Evolutionary conservation across 805 yeast species (phyloP), one percentile per base, ranked within the genome.

Genomic region (Candida caryicola): DNA sequence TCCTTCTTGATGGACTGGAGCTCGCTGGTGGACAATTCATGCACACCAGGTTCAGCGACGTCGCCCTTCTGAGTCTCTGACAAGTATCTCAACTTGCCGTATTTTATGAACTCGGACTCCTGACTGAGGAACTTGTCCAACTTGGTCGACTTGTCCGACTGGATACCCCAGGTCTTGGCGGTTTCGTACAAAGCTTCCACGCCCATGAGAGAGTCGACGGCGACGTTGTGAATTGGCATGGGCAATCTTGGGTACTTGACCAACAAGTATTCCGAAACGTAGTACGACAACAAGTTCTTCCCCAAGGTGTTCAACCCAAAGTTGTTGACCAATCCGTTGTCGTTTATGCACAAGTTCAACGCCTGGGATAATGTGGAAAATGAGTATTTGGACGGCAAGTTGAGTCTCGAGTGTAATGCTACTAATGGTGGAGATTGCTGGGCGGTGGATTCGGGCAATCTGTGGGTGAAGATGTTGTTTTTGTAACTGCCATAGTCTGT

Each of bases 181-280:
- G 89, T 67, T 34, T 74, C 76, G 26, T 77, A 67, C 40, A 93
- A 69, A 0, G 88, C 74, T 12, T 71, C 74, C 25, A 78, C 75
- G 3, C 91, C 85, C 55, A 85, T 74, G 56, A 80, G 85, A 1
- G 93, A 75, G 49, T 85, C 82, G 6, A 85, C 81, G 0, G 95
- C 86, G 5, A 81, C 79, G 50, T 81, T 78, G 40, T 88, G 74
- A 18, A 90, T 82, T 6, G 79, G 75, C 44, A 83, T 74, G 13
- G 99, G 99, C 35, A 93, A 72, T 58, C 99, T 78, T 37, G 99
- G 99, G 59, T 89, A 89, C 47, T 76, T 79, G 35, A 81, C 62
- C 51, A 88, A 66, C 42, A 91, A 68, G 50, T 84, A 67, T 59
- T 88, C 95, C 15, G 85, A 73, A 3, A 81, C 83, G 53, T 86